Conservation (phyloP, 177 flowering plant species). For the Vitis hybrid region DNA sequence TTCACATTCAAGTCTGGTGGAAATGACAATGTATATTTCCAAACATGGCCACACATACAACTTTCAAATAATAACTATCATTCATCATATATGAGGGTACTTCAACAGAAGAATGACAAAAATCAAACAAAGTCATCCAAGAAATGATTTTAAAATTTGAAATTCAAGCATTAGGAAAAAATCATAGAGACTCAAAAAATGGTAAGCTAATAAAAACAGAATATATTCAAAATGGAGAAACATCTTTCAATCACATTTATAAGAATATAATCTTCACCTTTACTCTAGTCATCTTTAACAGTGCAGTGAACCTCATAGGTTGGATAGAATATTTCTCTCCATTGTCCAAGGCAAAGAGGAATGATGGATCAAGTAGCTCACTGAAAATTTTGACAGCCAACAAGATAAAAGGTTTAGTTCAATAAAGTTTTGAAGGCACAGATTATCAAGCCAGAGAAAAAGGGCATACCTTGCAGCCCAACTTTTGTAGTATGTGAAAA, state of each 20-base stretch:
- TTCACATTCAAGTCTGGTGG: too few species aligned
- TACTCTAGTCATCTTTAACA: conserved; percentile 81
- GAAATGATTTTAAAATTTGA: too few species aligned
- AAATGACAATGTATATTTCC: too few species aligned
- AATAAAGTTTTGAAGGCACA: background rate
- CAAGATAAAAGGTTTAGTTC: background rate
- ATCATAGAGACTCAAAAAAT: too few species aligned
- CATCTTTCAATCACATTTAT: background rate
- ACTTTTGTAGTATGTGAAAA: conserved; percentile 92
- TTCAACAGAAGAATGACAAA: too few species aligned
- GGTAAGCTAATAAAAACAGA: background rate
- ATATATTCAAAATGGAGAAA: background rate
- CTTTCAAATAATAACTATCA: too few species aligned
- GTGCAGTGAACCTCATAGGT: conserved; percentile 75
- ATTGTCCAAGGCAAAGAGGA: conserved; percentile 87
- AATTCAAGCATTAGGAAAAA: too few species aligned
- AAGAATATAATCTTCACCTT: conserved; percentile 48
- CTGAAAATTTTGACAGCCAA: conserved; percentile 38
- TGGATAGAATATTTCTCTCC: conserved; percentile 82
- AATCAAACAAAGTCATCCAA: too few species aligned
- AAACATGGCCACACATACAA: too few species aligned
- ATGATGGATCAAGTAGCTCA: conserved; percentile 92
- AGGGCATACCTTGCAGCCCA: conserved; percentile 85
- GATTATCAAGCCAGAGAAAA: conserved; percentile 3
- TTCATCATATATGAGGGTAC: too few species aligned